Evolutionary conservation across 129 eudicot genomes (phyloP).

Genomic region (Flaveria brownii): DNA sequence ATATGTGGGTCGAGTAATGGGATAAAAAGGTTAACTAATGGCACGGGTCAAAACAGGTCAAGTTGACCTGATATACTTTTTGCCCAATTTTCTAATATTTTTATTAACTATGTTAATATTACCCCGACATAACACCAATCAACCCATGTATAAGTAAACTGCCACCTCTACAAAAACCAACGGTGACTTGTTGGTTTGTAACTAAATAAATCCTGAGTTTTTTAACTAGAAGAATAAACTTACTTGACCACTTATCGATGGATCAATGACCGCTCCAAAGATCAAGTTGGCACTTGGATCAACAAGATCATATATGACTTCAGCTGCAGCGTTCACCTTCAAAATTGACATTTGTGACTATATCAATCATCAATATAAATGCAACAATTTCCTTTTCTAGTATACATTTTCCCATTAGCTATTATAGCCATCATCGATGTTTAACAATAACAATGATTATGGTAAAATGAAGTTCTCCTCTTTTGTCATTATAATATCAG

Average conservation of each 20-base stretch:
- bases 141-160: not conserved
- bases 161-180: not conserved
- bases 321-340: constrained; percentile 98
- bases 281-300: constrained; percentile 96
- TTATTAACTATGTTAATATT: not conserved
- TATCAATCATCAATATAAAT: constrained; percentile 15
- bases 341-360: constrained; percentile 28
- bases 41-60: not conserved
- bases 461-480: not conserved
- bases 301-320: constrained; percentile 89
- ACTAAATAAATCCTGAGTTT: not conserved
- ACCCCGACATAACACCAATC: not conserved
- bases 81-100: not conserved
- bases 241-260: constrained; percentile 85
- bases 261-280: constrained; percentile 89
- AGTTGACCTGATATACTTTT: not conserved
- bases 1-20: not conserved
- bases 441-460: not conserved
- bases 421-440: not conserved
- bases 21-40: too few species aligned
- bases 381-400: not conserved
- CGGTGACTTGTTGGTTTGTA: not conserved
- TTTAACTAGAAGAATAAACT: constrained; percentile 26
- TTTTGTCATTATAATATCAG: not conserved
- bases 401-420: not conserved